Evolutionary conservation across 2,329 filamentous ascomycete species (phyloP).

Genomic region (Botryosphaeria dothidea): DNA sequence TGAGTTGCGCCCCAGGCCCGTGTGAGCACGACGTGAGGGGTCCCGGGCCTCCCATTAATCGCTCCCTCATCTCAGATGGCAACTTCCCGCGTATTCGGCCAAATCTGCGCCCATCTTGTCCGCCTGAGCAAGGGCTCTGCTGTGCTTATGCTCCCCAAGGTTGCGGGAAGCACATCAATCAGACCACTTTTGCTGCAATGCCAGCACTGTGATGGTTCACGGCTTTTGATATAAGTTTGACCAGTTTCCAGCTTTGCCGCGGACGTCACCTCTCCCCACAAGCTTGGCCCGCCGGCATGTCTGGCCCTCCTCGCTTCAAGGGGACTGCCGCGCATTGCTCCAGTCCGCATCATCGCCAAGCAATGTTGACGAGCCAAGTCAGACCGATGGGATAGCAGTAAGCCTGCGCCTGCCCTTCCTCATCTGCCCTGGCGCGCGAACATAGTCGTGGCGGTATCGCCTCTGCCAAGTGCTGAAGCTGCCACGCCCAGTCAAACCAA

Average conservation of each 20-base stretch:
- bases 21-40: not conserved
- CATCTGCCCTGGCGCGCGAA: not conserved
- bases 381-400: not conserved
- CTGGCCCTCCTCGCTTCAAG: not conserved
- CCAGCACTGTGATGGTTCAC: not conserved
- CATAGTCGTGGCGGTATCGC: not conserved
- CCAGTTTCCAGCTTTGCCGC: not conserved
- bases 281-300: not conserved
- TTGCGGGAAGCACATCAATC: not conserved
- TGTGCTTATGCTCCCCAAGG: not conserved
- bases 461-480: not conserved
- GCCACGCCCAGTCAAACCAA: slow-evolving; percentile 15
- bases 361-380: slow-evolving; percentile 6
- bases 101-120: not conserved
- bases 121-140: not conserved
- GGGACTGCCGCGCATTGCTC: not conserved
- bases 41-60: not conserved
- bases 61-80: not conserved
- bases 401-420: not conserved
- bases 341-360: slow-evolving; percentile 14
- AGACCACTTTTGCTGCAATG: not conserved
- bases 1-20: not conserved
- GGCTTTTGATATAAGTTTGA: not conserved
- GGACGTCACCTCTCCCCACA: not conserved
- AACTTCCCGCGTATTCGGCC: not conserved